Percentiles rank a stretch among this genome's conserved stretches.
These are phyloP conservation scores for Aspergillus sclerotioniger DNA, from an alignment of 495 filamentous ascomycete genomes.

Conservation along the genomic window DNA sequence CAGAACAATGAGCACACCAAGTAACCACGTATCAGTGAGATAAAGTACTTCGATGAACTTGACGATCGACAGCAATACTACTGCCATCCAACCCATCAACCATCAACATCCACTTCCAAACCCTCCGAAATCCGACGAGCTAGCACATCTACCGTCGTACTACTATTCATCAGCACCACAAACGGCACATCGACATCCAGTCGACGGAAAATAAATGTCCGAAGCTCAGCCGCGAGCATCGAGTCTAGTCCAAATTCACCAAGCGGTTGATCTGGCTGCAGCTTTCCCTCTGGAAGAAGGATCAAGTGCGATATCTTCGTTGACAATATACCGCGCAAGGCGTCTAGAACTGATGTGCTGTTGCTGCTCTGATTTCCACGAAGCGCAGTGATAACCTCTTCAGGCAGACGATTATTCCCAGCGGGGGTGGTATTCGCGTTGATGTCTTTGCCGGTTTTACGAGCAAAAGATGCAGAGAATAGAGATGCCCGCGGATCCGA, in stretches of 20 bases:
- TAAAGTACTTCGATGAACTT: too few relatives aligned
- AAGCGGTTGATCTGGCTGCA: background rate
- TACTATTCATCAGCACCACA: background rate
- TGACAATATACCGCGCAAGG: background rate
- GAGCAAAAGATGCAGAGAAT: background rate
- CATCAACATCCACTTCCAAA: background rate
- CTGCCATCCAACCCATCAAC: too few relatives aligned
- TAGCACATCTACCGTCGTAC: background rate
- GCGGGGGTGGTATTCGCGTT: background rate
- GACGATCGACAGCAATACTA: too few relatives aligned
- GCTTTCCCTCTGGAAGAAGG: background rate
- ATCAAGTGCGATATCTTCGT: background rate
- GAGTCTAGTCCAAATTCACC: background rate
- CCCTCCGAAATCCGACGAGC: background rate
- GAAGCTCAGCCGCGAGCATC: conserved; percentile 1
- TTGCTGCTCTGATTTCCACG: background rate
- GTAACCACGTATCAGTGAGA: too few relatives aligned
- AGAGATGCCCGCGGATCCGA: background rate
- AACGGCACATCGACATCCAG: background rate
- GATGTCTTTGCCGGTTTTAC: background rate
- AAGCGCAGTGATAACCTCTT: background rate
- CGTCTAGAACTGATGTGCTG: background rate
- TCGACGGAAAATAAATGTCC: background rate
- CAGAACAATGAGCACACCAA: too few relatives aligned
- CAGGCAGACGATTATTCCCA: background rate